Base-by-base conservation (phyloP, 2,329 filamentous ascomycete species). In the Lecanicillium sp. region DNA sequence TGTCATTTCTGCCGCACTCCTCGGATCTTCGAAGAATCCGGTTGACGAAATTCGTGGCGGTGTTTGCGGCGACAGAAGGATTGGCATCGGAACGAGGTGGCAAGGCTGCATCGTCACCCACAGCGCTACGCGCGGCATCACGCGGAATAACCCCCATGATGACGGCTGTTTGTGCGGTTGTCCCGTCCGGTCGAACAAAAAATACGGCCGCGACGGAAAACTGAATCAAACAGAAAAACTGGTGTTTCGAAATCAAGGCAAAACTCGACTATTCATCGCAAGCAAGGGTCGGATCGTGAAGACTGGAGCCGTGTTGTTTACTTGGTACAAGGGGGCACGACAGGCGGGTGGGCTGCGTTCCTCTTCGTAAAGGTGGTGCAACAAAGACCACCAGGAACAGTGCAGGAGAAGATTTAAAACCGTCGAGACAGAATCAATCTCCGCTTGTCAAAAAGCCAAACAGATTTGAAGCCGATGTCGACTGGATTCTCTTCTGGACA, bases 1-100 rank as follows among this genome's bases (percentile, higher is more conserved):
- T 61, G 41, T 69, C 63, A 17, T 59, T 52, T 46, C 59, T 47
- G 36, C 49, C 39, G 42, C 40, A 39, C 15, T 37, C 33, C 17
- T 40, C 41, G 14, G 37, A 13, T 28, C 41, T 19, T 20, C 37
- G 41, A 17, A 17, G 12, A 20, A 43, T 39, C 6, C 34, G 33
- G 19, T 14, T 10, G 27, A 33, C 30, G 32, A 43, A n/a, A 37
- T 15, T 18, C 29, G 36, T 17, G 37, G 41, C 25, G 4, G 17
- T 10, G 17, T 35, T 19, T 11, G 17, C 17, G 20, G 19, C 33
- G 14, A 22, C 18, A 20, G 10, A 17, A 11, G 10, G 30, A 5
- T 15, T 15, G 30, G 12, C 30, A 17, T 33, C 17, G 33, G 13
- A 8, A 27, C 19, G 20, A 15, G 22, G 11, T 6, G 22, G 11